Evolutionary conservation across 1,139 yeast species (phyloP).

Genomic region (Yamadazyma aaseri): DNA sequence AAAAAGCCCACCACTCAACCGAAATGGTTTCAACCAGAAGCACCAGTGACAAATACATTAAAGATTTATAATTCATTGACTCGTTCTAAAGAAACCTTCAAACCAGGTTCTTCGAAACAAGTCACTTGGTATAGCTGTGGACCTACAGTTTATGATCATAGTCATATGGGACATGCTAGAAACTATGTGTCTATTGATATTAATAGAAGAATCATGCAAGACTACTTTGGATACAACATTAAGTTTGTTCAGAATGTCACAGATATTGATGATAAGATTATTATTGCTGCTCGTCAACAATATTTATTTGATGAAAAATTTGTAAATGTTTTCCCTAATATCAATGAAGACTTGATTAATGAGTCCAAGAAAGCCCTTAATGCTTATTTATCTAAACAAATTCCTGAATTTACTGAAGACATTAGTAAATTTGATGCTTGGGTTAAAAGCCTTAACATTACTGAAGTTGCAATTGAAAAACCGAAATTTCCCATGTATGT

Average conservation of each 20-base stretch:
- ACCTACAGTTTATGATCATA: conserved; percentile 95
- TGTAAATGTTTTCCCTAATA: conserved; percentile 26
- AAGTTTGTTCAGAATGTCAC: conserved; percentile 93
- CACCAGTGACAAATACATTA: conserved; percentile 17
- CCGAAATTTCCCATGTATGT: conserved; percentile 89
- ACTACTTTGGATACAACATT: conserved; percentile 87
- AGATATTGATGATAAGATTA: conserved; percentile 96
- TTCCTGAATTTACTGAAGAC: conserved; percentile 41
- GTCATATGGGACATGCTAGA: conserved; percentile 99
- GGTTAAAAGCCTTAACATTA: conserved; percentile 46
- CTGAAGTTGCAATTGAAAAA: conserved; percentile 49
- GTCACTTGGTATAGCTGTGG: conserved; percentile 98
- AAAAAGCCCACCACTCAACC: conserved; percentile 40
- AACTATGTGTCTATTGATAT: conserved; percentile 94
- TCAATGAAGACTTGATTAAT: conserved; percentile 37
- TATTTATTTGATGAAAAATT: conserved; percentile 67
- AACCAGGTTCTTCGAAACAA: conserved; percentile 59
- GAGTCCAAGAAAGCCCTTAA: conserved; percentile 45
- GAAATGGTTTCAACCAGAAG: conserved; percentile 34
- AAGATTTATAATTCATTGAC: conserved; percentile 77
- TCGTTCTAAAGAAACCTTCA: conserved; percentile 71
- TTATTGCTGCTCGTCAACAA: conserved; percentile 88
- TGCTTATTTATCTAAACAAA: conserved; percentile 54
- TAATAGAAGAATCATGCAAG: conserved; percentile 81
- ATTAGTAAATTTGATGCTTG: conserved; percentile 50